Conservation (phyloP, 2,329 filamentous ascomycete species). For the Fusarium sp. region DNA sequence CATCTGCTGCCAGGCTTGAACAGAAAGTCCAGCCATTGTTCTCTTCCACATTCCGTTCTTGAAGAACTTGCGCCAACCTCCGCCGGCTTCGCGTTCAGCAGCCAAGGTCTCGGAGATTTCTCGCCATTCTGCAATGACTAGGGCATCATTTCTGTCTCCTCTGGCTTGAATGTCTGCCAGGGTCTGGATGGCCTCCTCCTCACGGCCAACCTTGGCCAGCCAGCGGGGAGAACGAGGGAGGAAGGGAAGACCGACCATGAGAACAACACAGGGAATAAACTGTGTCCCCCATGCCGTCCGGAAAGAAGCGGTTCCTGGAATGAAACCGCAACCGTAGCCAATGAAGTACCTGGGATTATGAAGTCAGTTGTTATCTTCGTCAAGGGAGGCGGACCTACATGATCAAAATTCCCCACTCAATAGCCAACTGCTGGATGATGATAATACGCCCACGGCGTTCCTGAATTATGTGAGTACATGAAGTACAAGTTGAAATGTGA, state of each 20-base stretch:
- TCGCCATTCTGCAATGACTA: slow-evolving; percentile 63
- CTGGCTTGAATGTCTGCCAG: slow-evolving; percentile 63
- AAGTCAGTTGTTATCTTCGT: neutral
- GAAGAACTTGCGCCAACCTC: slow-evolving; percentile 16
- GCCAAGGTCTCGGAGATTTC: slow-evolving; percentile 52
- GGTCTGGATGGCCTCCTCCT: slow-evolving; percentile 58
- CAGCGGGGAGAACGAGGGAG: slow-evolving; percentile 67
- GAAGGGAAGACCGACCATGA: slow-evolving; percentile 63
- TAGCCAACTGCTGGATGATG: slow-evolving; percentile 26
- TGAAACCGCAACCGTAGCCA: slow-evolving; percentile 66
- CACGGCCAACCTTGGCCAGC: slow-evolving; percentile 66
- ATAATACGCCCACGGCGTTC: slow-evolving; percentile 24
- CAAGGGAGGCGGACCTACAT: slow-evolving; percentile 48
- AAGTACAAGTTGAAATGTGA: neutral
- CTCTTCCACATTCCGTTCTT: slow-evolving; percentile 30
- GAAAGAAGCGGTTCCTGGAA: slow-evolving; percentile 64
- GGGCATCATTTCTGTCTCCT: slow-evolving; percentile 59
- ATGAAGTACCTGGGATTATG: slow-evolving; percentile 61
- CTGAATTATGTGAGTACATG: neutral
- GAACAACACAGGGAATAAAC: slow-evolving; percentile 64
- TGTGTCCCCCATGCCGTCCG: slow-evolving; percentile 69
- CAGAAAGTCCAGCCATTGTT: slow-evolving; percentile 17
- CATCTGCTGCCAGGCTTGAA: slow-evolving; percentile 59
- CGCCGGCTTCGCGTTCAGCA: slow-evolving; percentile 12
- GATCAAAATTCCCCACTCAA: slow-evolving; percentile 59